Conservation (phyloP, 306 rosid genomes). For the Rosa rugosa region DNA sequence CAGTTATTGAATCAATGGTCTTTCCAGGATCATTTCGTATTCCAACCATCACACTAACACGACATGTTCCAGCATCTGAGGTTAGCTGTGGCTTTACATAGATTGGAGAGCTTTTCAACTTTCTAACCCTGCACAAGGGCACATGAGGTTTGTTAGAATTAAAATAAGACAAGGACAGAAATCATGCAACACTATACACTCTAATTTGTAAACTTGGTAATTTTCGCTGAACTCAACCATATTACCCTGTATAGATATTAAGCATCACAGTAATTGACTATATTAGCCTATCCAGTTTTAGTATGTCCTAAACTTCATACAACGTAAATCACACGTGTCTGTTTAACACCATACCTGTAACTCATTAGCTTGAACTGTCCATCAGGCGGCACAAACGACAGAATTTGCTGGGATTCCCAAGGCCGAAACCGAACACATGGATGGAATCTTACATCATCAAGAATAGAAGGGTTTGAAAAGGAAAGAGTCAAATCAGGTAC, state of each 20-base stretch:
- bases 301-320: background rate
- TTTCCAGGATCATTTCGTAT: conserved; percentile 85
- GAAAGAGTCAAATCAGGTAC: conserved; percentile 89
- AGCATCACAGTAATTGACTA: background rate
- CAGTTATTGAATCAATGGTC: conserved; percentile 61
- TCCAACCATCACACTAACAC: conserved; percentile 79
- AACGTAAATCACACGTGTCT: background rate
- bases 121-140: conserved; percentile 67
- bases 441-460: conserved; percentile 92
- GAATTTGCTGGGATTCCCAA: conserved; percentile 85
- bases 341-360: conserved; percentile 60
- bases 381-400: conserved; percentile 96
- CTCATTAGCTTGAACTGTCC: conserved; percentile 93
- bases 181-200: background rate
- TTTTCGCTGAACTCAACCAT: background rate
- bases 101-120: conserved; percentile 81
- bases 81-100: conserved; percentile 93
- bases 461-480: conserved; percentile 80
- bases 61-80: conserved; percentile 72
- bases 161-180: background rate
- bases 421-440: conserved; percentile 85
- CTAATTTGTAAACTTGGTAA: background rate
- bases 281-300: background rate
- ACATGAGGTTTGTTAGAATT: conserved; percentile 15
- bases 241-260: background rate